Percentiles rank a stretch among this genome's conserved stretches.
phyloP scores from a whole-genome alignment of 192 early-diverging fungal genomes.

The Haplosporangium gracile region DNA sequence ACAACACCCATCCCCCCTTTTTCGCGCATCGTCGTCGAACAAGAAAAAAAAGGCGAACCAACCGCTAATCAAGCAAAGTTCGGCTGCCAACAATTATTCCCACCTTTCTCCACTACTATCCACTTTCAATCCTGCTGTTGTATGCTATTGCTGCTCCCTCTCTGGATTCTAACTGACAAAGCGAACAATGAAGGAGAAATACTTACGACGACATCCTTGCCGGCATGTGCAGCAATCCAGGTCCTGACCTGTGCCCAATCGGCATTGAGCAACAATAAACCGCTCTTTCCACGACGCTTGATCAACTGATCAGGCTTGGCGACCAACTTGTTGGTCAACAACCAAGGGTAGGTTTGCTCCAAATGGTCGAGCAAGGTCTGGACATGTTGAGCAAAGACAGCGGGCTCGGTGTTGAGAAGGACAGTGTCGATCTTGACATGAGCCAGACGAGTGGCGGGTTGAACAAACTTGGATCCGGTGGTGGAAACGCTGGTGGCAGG shows the following conservation, averaged over 20 bases:
- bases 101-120: not conserved
- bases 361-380: conserved; percentile 67
- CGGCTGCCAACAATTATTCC: conserved; percentile 1
- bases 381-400: conserved; percentile 76
- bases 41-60: not conserved
- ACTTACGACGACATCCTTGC: conserved; percentile 83
- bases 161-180: not conserved
- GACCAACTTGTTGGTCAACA: conserved; percentile 86
- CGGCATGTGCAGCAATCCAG: conserved; percentile 94
- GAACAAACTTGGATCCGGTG: conserved; percentile 73
- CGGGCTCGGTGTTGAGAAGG: conserved; percentile 66
- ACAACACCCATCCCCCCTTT: not conserved
- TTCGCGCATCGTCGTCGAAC: not conserved
- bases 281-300: conserved; percentile 98
- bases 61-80: not conserved
- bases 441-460: conserved; percentile 82
- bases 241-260: conserved; percentile 88
- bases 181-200: not conserved
- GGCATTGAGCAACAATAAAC: conserved; percentile 92
- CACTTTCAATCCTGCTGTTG: not conserved
- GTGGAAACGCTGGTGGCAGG: conserved; percentile 60
- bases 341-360: conserved; percentile 89
- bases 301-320: conserved; percentile 99
- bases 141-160: not conserved
- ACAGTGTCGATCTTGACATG: conserved; percentile 80